These are phyloP conservation scores for Neodidymelliopsis sp. DNA, from an alignment of 2,329 filamentous ascomycete genomes.

Conservation along the genomic window DNA sequence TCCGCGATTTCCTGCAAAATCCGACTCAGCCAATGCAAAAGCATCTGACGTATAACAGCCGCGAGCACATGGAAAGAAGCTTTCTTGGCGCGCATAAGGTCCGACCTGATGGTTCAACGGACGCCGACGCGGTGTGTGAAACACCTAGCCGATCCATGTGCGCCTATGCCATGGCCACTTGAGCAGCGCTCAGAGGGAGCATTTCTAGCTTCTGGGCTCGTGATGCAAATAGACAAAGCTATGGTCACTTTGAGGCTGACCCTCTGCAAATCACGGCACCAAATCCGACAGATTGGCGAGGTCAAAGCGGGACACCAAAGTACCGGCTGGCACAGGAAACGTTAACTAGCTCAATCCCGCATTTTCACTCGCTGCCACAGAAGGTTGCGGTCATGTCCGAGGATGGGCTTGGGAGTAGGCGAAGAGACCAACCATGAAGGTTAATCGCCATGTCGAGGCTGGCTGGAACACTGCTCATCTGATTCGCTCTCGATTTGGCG, in stretches of 20 bases:
- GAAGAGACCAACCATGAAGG: constrained; percentile 10
- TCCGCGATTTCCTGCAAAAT: constrained; percentile 15
- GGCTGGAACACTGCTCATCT: constrained; percentile 14
- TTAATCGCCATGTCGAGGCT: constrained; percentile 7
- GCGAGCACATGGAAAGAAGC: constrained; percentile 27
- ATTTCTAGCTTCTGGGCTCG: constrained; percentile 20
- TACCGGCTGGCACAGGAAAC: constrained; percentile 21
- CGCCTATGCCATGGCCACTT: constrained; percentile 19
- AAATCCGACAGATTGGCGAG: constrained; percentile 26
- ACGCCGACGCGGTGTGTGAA: constrained; percentile 24
- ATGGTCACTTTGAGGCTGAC: constrained; percentile 29
- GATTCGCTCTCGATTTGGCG: constrained; percentile 5
- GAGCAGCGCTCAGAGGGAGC: constrained; percentile 18
- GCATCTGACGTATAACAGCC: constrained; percentile 18
- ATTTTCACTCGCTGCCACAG: constrained; percentile 23
- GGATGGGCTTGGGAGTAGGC: constrained; percentile 5
- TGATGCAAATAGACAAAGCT: constrained; percentile 28
- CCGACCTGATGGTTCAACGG: constrained; percentile 26
- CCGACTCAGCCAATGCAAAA: constrained; percentile 22
- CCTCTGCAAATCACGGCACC: constrained; percentile 26
- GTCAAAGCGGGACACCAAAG: constrained; percentile 26
- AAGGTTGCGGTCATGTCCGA: constrained; percentile 27
- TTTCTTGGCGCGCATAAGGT: constrained; percentile 27
- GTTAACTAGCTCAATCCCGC: constrained; percentile 19
- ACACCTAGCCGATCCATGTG: constrained; percentile 23